These are phyloP conservation scores for Fusarium virguliforme DNA, from an alignment of 2,329 filamentous ascomycete species.

Conservation along the genomic window DNA sequence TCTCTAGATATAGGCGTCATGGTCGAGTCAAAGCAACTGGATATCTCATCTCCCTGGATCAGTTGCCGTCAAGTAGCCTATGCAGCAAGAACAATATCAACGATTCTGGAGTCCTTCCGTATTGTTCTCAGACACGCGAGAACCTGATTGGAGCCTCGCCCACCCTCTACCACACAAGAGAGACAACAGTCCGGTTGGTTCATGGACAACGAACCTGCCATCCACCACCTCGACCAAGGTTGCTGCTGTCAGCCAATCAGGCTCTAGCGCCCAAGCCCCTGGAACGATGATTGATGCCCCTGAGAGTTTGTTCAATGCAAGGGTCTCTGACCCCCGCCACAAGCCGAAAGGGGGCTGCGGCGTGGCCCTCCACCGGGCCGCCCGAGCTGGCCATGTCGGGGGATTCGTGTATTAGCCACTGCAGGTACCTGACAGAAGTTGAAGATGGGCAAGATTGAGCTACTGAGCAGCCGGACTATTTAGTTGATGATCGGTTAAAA, in stretches of 20 bases:
- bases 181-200: background rate
- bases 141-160: background rate
- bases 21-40: background rate
- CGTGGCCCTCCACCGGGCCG: slow-evolving; percentile 4
- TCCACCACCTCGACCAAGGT: slow-evolving; percentile 65
- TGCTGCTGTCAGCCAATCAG: slow-evolving; percentile 55
- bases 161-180: background rate
- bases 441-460: background rate
- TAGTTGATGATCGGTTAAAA: background rate
- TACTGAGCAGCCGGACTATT: background rate
- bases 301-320: slow-evolving; percentile 13
- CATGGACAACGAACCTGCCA: slow-evolving; percentile 46
- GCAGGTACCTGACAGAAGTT: background rate
- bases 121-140: background rate
- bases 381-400: background rate
- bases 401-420: background rate
- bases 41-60: background rate
- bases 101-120: background rate
- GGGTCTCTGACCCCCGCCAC: slow-evolving; percentile 31
- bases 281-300: slow-evolving; percentile 11
- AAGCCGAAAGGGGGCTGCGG: slow-evolving; percentile 16
- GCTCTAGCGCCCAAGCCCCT: slow-evolving; percentile 21
- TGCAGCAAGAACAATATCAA: slow-evolving; percentile 3
- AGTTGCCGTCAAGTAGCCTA: background rate
- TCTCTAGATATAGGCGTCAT: background rate